Conservation (phyloP, 352 stramenopile genomes). For the Globisporangium yorkense region DNA sequence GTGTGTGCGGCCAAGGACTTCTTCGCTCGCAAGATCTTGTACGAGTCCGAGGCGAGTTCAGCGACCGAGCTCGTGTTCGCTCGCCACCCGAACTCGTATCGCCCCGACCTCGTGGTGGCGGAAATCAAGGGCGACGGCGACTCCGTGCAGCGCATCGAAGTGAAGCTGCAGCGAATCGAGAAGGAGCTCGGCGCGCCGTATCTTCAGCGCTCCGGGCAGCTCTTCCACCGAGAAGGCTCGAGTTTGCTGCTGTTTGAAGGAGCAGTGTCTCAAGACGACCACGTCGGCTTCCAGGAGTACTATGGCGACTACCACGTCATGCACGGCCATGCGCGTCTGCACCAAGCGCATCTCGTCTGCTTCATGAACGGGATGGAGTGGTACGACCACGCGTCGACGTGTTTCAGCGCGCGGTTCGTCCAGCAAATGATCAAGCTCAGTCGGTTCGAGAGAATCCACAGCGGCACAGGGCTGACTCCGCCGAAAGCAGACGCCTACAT, state of each 20-base stretch:
- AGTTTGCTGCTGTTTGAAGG: slow-evolving; percentile 72
- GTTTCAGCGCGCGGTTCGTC: slow-evolving; percentile 65
- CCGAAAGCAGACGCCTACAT: slow-evolving; percentile 58
- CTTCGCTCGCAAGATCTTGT: slow-evolving; percentile 61
- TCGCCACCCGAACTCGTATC: slow-evolving; percentile 59
- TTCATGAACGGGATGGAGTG: slow-evolving; percentile 69
- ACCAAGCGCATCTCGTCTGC: slow-evolving; percentile 68
- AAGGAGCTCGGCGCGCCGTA: slow-evolving; percentile 55
- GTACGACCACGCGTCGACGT: slow-evolving; percentile 53
- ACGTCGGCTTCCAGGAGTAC: slow-evolving; percentile 69
- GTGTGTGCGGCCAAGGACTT: slow-evolving; percentile 55
- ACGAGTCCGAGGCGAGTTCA: slow-evolving; percentile 31
- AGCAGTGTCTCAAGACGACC: slow-evolving; percentile 49
- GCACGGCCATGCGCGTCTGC: slow-evolving; percentile 43
- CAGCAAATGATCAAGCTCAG: slow-evolving; percentile 79
- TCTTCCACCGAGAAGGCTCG: slow-evolving; percentile 57
- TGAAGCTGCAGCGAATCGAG: slow-evolving; percentile 57
- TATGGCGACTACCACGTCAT: slow-evolving; percentile 44
- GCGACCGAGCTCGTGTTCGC: slow-evolving; percentile 26
- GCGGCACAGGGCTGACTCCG: slow-evolving; percentile 10
- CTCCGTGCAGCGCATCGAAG: slow-evolving; percentile 53
- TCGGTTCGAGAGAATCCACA: slow-evolving; percentile 57
- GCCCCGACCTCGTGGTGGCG: slow-evolving; percentile 66
- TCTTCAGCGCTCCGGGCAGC: slow-evolving; percentile 29
- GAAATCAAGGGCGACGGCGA: slow-evolving; percentile 60